phyloP scores from a whole-genome alignment of 1,284 basidiomycete species.

The Pseudozyma sp. region DNA sequence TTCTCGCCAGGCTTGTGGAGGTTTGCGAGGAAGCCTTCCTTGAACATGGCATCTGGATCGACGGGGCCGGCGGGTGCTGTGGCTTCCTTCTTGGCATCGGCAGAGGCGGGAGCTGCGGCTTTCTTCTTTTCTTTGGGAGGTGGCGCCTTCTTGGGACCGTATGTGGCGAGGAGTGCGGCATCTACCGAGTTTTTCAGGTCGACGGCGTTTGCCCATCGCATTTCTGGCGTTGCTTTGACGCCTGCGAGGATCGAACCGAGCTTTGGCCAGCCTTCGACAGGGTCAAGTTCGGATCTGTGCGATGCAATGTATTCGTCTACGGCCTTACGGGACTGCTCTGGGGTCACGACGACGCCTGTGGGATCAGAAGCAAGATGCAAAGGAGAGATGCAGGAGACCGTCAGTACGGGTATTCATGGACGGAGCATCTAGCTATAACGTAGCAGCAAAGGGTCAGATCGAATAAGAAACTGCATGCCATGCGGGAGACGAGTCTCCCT shows the following conservation, averaged over 20 bases:
- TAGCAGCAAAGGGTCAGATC: conserved; percentile 34
- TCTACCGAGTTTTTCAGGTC: conserved; percentile 92
- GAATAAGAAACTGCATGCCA: conserved; percentile 51
- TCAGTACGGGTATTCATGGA: conserved; percentile 1
- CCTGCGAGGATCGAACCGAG: conserved; percentile 62
- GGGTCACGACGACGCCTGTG: conserved; percentile 82
- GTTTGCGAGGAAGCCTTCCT: conserved; percentile 91
- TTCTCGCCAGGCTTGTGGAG: conserved; percentile 96
- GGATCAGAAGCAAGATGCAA: not conserved
- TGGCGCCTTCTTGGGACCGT: conserved; percentile 74
- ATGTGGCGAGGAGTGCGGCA: conserved; percentile 78
- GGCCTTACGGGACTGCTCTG: conserved; percentile 76
- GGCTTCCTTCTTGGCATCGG: conserved; percentile 40
- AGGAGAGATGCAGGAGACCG: not conserved
- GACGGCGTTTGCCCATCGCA: conserved; percentile 86
- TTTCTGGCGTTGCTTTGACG: conserved; percentile 50
- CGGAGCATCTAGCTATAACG: not conserved
- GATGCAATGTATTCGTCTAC: conserved; percentile 75
- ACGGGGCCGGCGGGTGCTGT: conserved; percentile 31
- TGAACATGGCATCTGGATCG: conserved; percentile 79
- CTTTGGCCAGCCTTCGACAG: conserved; percentile 70
- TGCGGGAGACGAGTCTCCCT: conserved; percentile 35
- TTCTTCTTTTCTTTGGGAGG: conserved; percentile 73
- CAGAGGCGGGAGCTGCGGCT: conserved; percentile 24
- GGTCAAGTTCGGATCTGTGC: conserved; percentile 61